A percentile compares a stretch with the other conserved stretches of the same genome.
These are phyloP conservation scores for Bothia castanella DNA, from an alignment of 1,284 basidiomycete genomes.

Conservation along the genomic window DNA sequence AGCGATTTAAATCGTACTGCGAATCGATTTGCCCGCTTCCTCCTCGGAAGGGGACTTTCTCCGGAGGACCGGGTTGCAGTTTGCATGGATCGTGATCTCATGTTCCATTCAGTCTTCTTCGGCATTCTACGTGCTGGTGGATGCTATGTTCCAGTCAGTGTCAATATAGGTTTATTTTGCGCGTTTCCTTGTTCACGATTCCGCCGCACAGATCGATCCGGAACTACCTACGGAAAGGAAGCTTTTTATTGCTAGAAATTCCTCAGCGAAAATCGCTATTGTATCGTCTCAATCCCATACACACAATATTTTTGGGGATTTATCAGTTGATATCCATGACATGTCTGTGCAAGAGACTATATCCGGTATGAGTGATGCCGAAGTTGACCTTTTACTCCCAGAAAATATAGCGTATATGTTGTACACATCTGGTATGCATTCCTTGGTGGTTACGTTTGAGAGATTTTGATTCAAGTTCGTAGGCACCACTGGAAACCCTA, in stretches of 20 bases:
- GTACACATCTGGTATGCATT: constrained; percentile 47
- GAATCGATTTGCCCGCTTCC: constrained; percentile 45
- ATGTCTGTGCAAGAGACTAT: constrained; percentile 28
- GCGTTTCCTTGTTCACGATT: constrained; percentile 1
- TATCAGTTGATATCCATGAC: constrained; percentile 34
- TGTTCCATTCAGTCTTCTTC: constrained; percentile 45
- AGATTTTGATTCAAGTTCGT: background rate
- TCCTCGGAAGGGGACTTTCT: constrained; percentile 38
- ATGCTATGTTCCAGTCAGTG: constrained; percentile 53
- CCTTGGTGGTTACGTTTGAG: background rate
- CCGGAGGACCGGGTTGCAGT: constrained; percentile 46
- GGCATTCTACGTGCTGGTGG: constrained; percentile 51
- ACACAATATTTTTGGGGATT: constrained; percentile 31
- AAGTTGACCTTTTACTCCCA: constrained; percentile 32
- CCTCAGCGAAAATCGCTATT: constrained; percentile 42
- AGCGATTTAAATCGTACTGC: constrained; percentile 37
- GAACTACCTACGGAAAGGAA: constrained; percentile 50
- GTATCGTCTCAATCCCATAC: constrained; percentile 31
- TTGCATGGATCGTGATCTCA: constrained; percentile 43
- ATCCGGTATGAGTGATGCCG: constrained; percentile 27
- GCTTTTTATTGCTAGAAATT: constrained; percentile 45
- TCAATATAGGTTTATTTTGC: constrained; percentile 32
- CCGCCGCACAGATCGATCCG: constrained; percentile 43
- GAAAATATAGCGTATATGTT: constrained; percentile 46
- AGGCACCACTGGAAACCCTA: constrained; percentile 55